These are phyloP conservation scores for Cryphonectria nitschkei DNA, from an alignment of 2,329 filamentous ascomycete genomes.

Conservation along the genomic window DNA sequence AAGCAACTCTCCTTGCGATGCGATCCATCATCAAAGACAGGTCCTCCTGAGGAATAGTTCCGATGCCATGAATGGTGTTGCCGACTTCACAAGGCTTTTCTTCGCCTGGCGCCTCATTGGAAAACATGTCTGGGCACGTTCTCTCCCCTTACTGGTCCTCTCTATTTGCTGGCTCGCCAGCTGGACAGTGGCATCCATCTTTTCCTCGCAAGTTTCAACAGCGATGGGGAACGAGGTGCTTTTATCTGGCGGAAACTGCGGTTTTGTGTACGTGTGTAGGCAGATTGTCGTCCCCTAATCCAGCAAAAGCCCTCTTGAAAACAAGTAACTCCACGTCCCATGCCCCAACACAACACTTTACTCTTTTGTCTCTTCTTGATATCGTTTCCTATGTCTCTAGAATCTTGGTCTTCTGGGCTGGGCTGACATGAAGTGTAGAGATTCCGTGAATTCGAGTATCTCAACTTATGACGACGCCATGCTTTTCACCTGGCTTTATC, in stretches of 20 bases:
- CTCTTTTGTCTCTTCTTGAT: neutral
- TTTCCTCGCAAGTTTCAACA: constrained; percentile 7
- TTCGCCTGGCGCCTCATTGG: neutral
- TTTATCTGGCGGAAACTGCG: neutral
- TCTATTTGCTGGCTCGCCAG: constrained; percentile 9
- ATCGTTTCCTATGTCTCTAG: neutral
- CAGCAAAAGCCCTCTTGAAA: neutral
- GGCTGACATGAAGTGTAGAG: neutral
- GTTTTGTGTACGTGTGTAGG: neutral
- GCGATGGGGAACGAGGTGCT: constrained; percentile 8
- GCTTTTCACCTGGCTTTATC: neutral
- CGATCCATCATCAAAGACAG: constrained; percentile 1
- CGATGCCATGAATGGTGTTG: constrained; percentile 2
- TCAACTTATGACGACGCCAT: neutral
- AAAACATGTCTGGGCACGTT: neutral
- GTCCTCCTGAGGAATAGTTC: neutral
- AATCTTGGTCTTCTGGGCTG: neutral
- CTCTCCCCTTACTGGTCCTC: neutral
- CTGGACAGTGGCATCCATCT: constrained; percentile 1
- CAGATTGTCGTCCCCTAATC: neutral
- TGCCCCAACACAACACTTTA: neutral
- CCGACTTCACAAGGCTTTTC: neutral
- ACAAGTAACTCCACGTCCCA: too few relatives aligned
- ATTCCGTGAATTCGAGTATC: neutral
- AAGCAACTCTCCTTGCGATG: neutral